Percentiles rank a stretch among this genome's conserved stretches.
Conservation (phyloP, 345 rosid genomes). For the Lepidium africanum region DNA sequence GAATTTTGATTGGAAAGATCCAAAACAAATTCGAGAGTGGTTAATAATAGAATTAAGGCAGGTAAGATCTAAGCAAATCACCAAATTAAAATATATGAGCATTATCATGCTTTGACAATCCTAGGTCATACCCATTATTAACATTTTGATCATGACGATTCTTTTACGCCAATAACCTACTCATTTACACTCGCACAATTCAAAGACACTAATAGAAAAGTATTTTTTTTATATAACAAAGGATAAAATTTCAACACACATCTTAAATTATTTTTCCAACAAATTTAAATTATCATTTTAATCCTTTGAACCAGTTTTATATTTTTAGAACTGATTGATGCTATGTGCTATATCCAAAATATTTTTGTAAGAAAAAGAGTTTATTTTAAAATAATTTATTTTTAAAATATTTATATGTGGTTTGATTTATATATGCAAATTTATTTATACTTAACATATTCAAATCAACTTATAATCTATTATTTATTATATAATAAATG, state of each 20-base stretch:
- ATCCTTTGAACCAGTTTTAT: no score
- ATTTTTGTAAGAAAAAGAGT: no score
- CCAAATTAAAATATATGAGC: neutral
- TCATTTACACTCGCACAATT: neutral
- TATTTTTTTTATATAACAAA: neutral
- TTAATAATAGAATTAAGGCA: slow-evolving; percentile 23
- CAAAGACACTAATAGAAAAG: neutral
- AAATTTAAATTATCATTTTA: no score
- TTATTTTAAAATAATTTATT: no score
- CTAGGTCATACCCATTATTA: slow-evolving; percentile 5
- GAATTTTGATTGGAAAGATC: slow-evolving; percentile 22
- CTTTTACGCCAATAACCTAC: slow-evolving; percentile 11
- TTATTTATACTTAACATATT: no score
- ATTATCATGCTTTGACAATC: slow-evolving; percentile 13
- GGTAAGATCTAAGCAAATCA: slow-evolving; percentile 25
- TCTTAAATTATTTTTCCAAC: no score
- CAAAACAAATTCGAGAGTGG: slow-evolving; percentile 24
- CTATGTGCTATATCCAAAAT: no score
- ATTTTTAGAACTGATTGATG: no score
- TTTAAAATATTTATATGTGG: no score
- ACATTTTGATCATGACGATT: slow-evolving; percentile 9
- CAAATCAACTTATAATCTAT: no score
- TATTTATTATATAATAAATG: no score
- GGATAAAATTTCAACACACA: neutral
- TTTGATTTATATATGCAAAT: no score